Conservation (phyloP, 2,329 filamentous ascomycete genomes). For the Trichoderma semiorbis region DNA sequence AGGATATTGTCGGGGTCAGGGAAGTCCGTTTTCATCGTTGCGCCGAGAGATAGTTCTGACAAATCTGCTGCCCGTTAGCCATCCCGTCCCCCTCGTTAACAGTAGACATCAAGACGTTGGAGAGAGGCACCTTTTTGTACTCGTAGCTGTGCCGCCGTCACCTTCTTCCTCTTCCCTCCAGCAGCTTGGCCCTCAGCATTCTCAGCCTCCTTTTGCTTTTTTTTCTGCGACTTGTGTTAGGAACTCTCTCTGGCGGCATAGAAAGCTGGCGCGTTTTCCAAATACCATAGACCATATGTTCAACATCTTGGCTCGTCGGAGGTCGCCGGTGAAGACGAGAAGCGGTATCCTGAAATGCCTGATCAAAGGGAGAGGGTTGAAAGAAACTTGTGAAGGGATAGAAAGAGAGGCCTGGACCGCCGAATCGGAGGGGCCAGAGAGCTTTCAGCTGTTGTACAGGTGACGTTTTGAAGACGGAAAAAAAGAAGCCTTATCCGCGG, state of each 20-base stretch:
- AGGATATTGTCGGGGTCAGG: constrained; percentile 81
- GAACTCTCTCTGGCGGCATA: neutral
- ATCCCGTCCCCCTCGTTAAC: neutral
- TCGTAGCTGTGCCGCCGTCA: constrained; percentile 90
- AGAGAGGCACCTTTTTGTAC: constrained; percentile 78
- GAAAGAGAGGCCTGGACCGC: neutral
- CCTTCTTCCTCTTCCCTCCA: constrained; percentile 93
- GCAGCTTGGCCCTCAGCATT: constrained; percentile 69
- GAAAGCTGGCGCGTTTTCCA: constrained; percentile 4
- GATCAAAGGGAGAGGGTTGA: neutral
- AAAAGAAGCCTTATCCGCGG: constrained; percentile 10
- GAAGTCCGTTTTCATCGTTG: constrained; percentile 78
- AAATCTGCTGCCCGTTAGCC: constrained; percentile 55
- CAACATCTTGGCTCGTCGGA: constrained; percentile 66
- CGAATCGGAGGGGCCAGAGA: neutral
- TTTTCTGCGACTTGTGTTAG: constrained; percentile 60
- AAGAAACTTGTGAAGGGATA: neutral
- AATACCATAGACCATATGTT: constrained; percentile 99
- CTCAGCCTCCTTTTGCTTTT: constrained; percentile 93
- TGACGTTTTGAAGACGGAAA: neutral
- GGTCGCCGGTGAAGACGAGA: neutral
- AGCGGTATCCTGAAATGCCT: neutral
- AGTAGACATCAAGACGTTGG: neutral
- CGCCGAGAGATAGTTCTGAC: constrained; percentile 72
- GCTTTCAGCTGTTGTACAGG: neutral